Percentiles rank a stretch among this genome's conserved stretches.
Evolutionary conservation across 495 filamentous ascomycete genomes (phyloP).

Genomic region (Penicillium verhagenii): DNA sequence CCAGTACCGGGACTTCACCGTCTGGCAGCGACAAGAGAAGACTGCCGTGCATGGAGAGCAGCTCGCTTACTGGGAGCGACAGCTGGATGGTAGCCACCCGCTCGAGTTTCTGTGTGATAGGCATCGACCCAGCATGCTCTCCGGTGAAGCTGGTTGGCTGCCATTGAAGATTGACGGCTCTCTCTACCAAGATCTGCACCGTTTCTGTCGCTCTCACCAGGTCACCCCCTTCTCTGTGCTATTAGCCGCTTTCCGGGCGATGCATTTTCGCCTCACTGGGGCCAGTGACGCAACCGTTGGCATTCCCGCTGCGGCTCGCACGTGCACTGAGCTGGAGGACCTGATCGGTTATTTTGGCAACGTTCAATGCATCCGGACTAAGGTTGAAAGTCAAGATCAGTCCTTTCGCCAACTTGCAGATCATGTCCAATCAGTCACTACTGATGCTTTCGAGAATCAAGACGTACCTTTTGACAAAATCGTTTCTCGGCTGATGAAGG

Average conservation of each 20-base stretch:
- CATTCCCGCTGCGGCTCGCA: too few relatives aligned
- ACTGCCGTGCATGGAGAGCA: too few relatives aligned
- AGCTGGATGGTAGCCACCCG: neutral
- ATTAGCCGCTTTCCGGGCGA: neutral
- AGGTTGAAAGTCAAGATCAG: neutral
- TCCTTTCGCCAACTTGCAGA: too few relatives aligned
- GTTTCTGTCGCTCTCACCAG: neutral
- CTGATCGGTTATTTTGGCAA: too few relatives aligned
- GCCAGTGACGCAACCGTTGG: neutral
- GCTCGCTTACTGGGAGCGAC: neutral
- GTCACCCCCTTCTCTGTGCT: neutral
- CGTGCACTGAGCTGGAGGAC: too few relatives aligned
- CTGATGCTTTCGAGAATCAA: too few relatives aligned
- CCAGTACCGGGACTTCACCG: too few relatives aligned
- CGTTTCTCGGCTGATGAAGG: too few relatives aligned
- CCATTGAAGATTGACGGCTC: neutral
- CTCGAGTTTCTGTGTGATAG: neutral
- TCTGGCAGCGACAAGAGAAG: too few relatives aligned
- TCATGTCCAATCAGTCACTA: too few relatives aligned
- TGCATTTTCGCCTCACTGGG: neutral
- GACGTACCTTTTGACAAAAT: too few relatives aligned
- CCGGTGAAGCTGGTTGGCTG: neutral
- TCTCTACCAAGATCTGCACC: neutral
- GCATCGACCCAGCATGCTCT: neutral
- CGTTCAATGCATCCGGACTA: neutral